Evolutionary conservation across 805 yeast species (phyloP), one percentile per base, ranked within the genome.

Genomic region (Kodamaea nitidulidarum): DNA sequence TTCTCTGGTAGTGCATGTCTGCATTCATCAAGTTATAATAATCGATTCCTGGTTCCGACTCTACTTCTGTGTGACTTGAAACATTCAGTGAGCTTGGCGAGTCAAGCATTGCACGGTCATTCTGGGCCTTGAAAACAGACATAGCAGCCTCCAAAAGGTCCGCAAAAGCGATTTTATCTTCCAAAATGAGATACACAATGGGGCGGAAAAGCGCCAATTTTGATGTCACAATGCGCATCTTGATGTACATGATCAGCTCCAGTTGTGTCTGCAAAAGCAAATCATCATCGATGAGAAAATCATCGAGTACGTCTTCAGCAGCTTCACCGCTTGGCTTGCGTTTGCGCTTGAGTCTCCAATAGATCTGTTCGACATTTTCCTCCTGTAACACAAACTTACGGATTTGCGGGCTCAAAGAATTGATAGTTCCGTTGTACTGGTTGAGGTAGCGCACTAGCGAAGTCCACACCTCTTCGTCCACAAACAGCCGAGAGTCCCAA

Each of bases 401-500:
- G 12, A 65, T 62, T 16, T 43, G 44, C 0, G 70, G 70, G 38
- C 60, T 55, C 30, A 66, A 52, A 3, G 65, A 60, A 42, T 63
- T 59, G 24, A 65, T 57, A 21, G 65, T 61, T 15, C 66, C 63
- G 44, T 65, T 63, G 42, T 65, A 60, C 45, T 65, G 70, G 43
- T 60, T 57, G 38, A 56, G 46, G 39, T 63, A 64, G 40, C 58
- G 56, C 24, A 64, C 58, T 24, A 60, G 54, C 12, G 45, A 42
- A 1, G 38, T 35, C 67, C 67, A 64, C 8, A 56, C 45, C 2
- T 39, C 25, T 17, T 48, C 47, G 2, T 48, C 35, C 5, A 44
- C 44, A 41, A 61, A 64, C 16, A 47, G 42, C 0, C 47, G 44
- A 29, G 44, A 48, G 29, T 58, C 63, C 63, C 68, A 64, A 4